Evolutionary conservation across 768 basidiomycete genomes (phyloP).

Genomic region (Macrolepiota fuliginosa): DNA sequence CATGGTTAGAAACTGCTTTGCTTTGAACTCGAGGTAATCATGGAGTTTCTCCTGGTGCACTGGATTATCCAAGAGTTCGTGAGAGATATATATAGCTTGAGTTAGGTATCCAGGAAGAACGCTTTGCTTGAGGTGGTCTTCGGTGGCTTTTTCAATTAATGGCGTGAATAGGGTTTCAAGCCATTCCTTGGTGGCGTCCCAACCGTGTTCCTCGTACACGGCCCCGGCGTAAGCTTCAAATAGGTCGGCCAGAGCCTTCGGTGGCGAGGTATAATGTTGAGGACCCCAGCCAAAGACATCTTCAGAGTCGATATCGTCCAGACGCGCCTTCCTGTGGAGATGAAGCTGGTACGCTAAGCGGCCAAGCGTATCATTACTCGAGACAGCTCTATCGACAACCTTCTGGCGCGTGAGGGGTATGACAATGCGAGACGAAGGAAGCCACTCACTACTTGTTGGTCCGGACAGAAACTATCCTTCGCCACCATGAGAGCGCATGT

Average conservation of each 20-base stretch:
- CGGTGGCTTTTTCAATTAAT: constrained; percentile 21
- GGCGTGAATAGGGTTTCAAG: constrained; percentile 22
- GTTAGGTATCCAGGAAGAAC: not conserved
- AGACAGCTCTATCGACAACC: constrained; percentile 23
- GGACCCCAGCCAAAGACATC: constrained; percentile 22
- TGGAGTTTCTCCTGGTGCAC: constrained; percentile 12
- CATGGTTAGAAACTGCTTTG: constrained; percentile 4
- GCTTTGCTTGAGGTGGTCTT: constrained; percentile 20
- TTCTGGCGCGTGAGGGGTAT: not conserved
- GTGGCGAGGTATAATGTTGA: constrained; percentile 17
- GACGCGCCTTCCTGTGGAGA: constrained; percentile 23
- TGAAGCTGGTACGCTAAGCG: constrained; percentile 26
- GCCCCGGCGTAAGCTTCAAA: constrained; percentile 31
- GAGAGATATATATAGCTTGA: constrained; percentile 2
- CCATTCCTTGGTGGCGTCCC: constrained; percentile 23
- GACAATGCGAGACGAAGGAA: not conserved
- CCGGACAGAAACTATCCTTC: constrained; percentile 23
- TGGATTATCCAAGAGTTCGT: constrained; percentile 1
- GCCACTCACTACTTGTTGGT: constrained; percentile 25
- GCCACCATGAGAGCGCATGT: constrained; percentile 26
- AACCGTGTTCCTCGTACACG: constrained; percentile 27
- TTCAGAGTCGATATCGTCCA: constrained; percentile 17
- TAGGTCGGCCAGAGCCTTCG: constrained; percentile 29
- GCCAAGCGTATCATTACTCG: constrained; percentile 30
- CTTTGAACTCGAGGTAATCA: constrained; percentile 14